Percentiles rank a stretch among this genome's conserved stretches.
These are phyloP conservation scores for Wickerhamomyces strasburgensis DNA, from an alignment of 805 yeast species.

Conservation along the genomic window DNA sequence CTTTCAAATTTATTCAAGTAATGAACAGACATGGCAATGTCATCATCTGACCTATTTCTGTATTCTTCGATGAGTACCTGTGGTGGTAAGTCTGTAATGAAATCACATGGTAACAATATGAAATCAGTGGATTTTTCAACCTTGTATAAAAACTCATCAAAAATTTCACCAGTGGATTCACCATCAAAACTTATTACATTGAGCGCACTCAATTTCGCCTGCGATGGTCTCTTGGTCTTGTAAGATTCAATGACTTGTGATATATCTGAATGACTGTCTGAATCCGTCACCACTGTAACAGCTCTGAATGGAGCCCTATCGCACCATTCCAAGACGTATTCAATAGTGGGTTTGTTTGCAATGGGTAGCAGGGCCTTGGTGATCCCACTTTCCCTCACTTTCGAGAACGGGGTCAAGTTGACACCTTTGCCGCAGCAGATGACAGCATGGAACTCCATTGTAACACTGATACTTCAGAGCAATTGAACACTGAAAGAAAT, in stretches of 20 bases:
- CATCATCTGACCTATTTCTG: constrained; percentile 62
- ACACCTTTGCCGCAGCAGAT: constrained; percentile 85
- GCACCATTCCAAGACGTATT: constrained; percentile 90
- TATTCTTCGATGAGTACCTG: constrained; percentile 80
- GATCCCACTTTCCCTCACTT: constrained; percentile 53
- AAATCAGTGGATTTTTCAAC: constrained; percentile 41
- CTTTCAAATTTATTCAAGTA: constrained; percentile 71
- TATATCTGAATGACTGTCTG: constrained; percentile 43
- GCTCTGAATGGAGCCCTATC: constrained; percentile 73
- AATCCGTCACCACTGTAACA: constrained; percentile 57
- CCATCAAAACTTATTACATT: constrained; percentile 40
- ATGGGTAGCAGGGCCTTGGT: constrained; percentile 87
- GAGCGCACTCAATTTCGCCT: constrained; percentile 30
- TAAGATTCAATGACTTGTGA: constrained; percentile 45
- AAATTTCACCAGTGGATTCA: constrained; percentile 57
- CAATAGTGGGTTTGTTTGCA: constrained; percentile 85
- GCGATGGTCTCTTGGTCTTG: constrained; percentile 34
- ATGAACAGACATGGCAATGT: constrained; percentile 70
- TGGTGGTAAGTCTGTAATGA: constrained; percentile 88
- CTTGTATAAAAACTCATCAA: constrained; percentile 43
- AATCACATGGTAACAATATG: constrained; percentile 90
- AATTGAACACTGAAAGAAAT: too few relatives aligned
- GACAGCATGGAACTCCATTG: constrained; percentile 90
- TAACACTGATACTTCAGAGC: too few relatives aligned
- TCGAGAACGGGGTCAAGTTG: constrained; percentile 66